Evolutionary conservation across 805 yeast species (phyloP).

Genomic region (Yarrowia sp.): DNA sequence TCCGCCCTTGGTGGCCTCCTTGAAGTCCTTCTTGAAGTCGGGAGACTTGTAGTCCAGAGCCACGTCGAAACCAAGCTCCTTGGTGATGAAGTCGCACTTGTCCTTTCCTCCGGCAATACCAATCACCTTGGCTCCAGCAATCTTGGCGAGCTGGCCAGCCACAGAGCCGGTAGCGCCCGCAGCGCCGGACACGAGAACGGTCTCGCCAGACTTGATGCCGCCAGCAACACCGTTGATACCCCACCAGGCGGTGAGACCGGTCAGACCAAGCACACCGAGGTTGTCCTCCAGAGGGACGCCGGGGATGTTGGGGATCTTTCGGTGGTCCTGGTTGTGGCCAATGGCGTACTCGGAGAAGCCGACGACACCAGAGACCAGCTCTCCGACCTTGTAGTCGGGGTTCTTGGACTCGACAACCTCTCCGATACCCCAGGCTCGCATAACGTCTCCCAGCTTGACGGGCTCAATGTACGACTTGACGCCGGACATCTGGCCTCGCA

Average conservation of each 20-base stretch:
- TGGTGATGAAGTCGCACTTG: constrained; percentile 66
- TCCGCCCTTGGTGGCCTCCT: constrained; percentile 49
- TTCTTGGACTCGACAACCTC: constrained; percentile 40
- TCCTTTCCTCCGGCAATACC: constrained; percentile 83
- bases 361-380: constrained; percentile 14
- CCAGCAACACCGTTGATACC: constrained; percentile 68
- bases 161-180: constrained; percentile 93
- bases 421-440: constrained; percentile 40
- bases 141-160: constrained; percentile 66
- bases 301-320: constrained; percentile 37
- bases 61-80: constrained; percentile 77
- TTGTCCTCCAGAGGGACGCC: constrained; percentile 36
- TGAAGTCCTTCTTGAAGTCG: constrained; percentile 47
- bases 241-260: constrained; percentile 78
- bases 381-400: constrained; percentile 25
- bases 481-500: constrained; percentile 40
- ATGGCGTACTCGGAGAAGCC: constrained; percentile 36
- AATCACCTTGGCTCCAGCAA: constrained; percentile 78
- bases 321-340: constrained; percentile 7
- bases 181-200: constrained; percentile 83
- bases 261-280: constrained; percentile 39
- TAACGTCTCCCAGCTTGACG: constrained; percentile 30
- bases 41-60: constrained; percentile 55
- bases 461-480: constrained; percentile 29
- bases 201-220: constrained; percentile 71